Evolutionary conservation across 2,329 filamentous ascomycete genomes (phyloP).

Genomic region (Xylariaceae sp.): DNA sequence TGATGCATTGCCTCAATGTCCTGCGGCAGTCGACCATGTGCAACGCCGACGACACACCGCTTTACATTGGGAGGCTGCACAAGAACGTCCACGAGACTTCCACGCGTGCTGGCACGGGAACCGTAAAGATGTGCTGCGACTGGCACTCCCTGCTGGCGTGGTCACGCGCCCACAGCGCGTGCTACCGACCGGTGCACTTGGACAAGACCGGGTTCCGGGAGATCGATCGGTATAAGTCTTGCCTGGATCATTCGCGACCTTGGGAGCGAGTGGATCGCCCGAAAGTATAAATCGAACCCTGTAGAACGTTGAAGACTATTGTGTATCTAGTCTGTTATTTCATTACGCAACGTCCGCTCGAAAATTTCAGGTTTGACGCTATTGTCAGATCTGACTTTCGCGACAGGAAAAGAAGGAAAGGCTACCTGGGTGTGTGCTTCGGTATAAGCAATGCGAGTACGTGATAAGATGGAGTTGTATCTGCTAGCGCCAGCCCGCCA

Average conservation of each 20-base stretch:
- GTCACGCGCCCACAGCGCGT: constrained; percentile 25
- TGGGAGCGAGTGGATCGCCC: constrained; percentile 18
- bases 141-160: constrained; percentile 23
- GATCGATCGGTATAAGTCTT: constrained; percentile 26
- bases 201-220: constrained; percentile 16
- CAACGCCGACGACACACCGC: constrained; percentile 27
- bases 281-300: not conserved
- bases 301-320: not conserved
- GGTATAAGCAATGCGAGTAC: no score
- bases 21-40: constrained; percentile 26
- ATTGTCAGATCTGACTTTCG: no score
- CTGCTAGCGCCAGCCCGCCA: no score
- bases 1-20: constrained; percentile 31
- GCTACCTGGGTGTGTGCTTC: no score
- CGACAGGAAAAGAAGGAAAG: no score
- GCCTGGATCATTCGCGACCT: constrained; percentile 24
- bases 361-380: no score
- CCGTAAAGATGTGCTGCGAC: constrained; percentile 29
- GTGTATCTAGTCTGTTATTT: no score
- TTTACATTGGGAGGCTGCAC: constrained; percentile 26
- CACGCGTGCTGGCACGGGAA: constrained; percentile 26
- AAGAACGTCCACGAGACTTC: constrained; percentile 21
- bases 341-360: no score
- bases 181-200: constrained; percentile 23
- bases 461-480: no score